A percentile compares a stretch with the other conserved stretches of the same genome.
Evolutionary conservation across 2,329 filamentous ascomycete species (phyloP).

Genomic region (Tolypocladium tundrense): DNA sequence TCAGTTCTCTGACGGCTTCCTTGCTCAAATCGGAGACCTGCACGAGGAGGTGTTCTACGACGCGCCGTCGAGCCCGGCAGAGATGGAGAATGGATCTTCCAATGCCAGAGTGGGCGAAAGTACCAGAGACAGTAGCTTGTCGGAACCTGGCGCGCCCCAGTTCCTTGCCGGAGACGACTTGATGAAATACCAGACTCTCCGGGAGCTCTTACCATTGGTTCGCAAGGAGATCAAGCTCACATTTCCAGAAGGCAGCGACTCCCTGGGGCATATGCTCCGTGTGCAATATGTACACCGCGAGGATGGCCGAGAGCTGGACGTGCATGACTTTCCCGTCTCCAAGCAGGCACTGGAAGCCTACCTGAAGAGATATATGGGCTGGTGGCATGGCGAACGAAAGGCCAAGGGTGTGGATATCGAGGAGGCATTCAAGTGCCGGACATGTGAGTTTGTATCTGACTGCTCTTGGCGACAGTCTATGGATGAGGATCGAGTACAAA

Average conservation of each 20-base stretch:
- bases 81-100: not conserved
- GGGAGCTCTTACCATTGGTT: conserved; percentile 36
- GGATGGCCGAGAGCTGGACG: conserved; percentile 43
- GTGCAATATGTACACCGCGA: conserved; percentile 44
- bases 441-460: conserved; percentile 69
- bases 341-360: conserved; percentile 53
- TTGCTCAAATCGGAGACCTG: conserved; percentile 61
- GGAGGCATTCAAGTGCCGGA: conserved; percentile 80
- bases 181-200: conserved; percentile 37
- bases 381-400: conserved; percentile 72
- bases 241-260: conserved; percentile 38
- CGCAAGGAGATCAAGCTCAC: conserved; percentile 37
- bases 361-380: conserved; percentile 60
- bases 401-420: conserved; percentile 69
- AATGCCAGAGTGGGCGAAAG: not conserved
- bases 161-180: conserved; percentile 12
- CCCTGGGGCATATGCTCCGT: conserved; percentile 39
- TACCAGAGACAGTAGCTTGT: too few relatives aligned
- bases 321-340: conserved; percentile 57
- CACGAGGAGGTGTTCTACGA: conserved; percentile 57
- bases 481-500: conserved; percentile 42
- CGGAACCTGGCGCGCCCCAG: too few relatives aligned
- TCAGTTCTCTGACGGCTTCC: conserved; percentile 68
- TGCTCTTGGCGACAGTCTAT: conserved; percentile 70
- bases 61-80: conserved; percentile 21